phyloP scores from a whole-genome alignment of 306 rosid genomes.

The Benincasa hispida region DNA sequence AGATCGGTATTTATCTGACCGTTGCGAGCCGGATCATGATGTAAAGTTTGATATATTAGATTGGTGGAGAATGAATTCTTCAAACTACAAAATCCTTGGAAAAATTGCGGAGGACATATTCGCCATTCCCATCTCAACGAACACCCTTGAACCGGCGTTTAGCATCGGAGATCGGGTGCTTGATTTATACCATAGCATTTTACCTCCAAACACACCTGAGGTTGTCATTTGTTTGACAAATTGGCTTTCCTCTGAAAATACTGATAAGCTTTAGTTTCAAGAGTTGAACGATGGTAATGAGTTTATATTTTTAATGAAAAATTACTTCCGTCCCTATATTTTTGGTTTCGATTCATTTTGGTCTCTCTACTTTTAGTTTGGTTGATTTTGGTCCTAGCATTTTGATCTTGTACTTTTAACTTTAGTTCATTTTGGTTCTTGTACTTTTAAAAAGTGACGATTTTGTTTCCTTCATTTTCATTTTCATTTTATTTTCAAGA shows the following conservation, averaged over 20 bases:
- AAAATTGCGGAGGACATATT: not conserved
- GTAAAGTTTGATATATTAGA: not conserved
- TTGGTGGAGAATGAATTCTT: not conserved
- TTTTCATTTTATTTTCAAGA: no score
- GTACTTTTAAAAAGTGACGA: no score
- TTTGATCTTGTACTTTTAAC: no score
- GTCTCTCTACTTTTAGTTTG: no score
- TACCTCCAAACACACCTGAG: not conserved
- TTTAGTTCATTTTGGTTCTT: no score
- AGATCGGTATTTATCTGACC: not conserved
- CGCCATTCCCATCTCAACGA: not conserved
- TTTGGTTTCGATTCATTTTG: no score
- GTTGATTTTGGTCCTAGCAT: no score
- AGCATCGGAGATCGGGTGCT: not conserved
- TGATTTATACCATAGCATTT: not conserved
- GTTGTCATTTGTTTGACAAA: not conserved
- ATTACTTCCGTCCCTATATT: no score
- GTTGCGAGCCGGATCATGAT: not conserved
- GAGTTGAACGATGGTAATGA: no score
- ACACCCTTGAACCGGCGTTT: not conserved
- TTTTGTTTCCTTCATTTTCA: no score
- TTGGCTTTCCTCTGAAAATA: conserved; percentile 1
- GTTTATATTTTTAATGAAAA: no score
- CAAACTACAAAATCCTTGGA: not conserved
- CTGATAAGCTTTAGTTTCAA: no score